Base-by-base conservation (phyloP, 1,139 yeast genomes). In the Yamadazyma diospyri region DNA sequence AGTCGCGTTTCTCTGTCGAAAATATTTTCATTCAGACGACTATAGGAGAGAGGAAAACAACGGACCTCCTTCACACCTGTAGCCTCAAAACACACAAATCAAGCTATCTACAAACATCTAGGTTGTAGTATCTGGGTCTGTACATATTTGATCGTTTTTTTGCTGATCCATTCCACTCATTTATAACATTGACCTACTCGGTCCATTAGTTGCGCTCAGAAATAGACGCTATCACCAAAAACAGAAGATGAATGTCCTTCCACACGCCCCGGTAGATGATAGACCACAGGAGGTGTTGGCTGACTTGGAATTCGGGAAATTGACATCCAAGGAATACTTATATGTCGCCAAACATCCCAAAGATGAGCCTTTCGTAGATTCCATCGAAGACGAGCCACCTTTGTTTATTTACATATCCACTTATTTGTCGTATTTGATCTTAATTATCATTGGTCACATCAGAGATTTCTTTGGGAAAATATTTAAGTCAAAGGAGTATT, bases 361-460 rank as follows among this genome's bases (percentile, higher is more conserved):
- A 14, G 78, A 78, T 6, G 72, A 64, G 36, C 76, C 81, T 2
- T 57, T 79, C 32, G 72, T 76, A 4, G 65, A 66, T n/a, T 79
- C 83, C 7, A 65, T 79, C 16, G 75, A 67, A 27, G 96, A 87
- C 54, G 95, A 89, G 37, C 97, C 97, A 6, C 92, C 95, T 8
- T 84, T 85, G 51, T 72, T 73, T 44, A 78, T 85, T 35, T 77
- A 85, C 43, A 64, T 92, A 38, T 73, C 86, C 36, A 92, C 98
- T 3, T 92, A 89, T 52, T 61, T 92, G 47, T 79, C 83, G 55
- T 94, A 88, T 56, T 69, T 92, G 45, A 75, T 86, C 32, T 71
- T 92, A 51, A 86, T 92, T 44, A 76, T 88, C 23, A 72, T 87
- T 41, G 99, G 99, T 25, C 96, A 92, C 53, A 63, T 88, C 24